These are phyloP conservation scores for Penicillium salamii DNA, from an alignment of 495 filamentous ascomycete genomes.

Conservation along the genomic window DNA sequence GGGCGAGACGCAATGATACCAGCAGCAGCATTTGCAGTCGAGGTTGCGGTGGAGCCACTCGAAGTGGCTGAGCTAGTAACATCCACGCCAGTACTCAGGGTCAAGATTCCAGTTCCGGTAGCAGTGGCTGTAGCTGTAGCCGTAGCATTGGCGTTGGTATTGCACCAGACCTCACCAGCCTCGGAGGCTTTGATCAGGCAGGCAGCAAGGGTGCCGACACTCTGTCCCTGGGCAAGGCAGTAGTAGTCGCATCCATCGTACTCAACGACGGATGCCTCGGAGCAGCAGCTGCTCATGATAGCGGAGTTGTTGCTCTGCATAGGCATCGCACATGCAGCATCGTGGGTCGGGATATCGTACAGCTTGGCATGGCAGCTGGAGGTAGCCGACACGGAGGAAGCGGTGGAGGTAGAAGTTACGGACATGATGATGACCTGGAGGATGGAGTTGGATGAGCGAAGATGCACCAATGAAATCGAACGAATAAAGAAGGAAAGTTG, in stretches of 20 bases:
- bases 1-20: slow-evolving; percentile 2
- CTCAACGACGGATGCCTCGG: slow-evolving; percentile 32
- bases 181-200: slow-evolving; percentile 35
- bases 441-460: neutral
- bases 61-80: slow-evolving; percentile 14
- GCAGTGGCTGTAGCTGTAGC: slow-evolving; percentile 35
- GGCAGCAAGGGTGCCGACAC: slow-evolving; percentile 29
- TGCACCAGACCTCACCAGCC: slow-evolving; percentile 35
- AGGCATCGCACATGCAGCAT: slow-evolving; percentile 38
- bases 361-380: slow-evolving; percentile 25
- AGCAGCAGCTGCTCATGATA: slow-evolving; percentile 41
- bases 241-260: slow-evolving; percentile 44
- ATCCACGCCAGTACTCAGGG: slow-evolving; percentile 10
- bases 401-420: slow-evolving; percentile 20
- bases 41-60: slow-evolving; percentile 10
- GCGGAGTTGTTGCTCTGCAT: slow-evolving; percentile 29
- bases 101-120: slow-evolving; percentile 21
- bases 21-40: slow-evolving; percentile 13
- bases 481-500: slow-evolving; percentile 3
- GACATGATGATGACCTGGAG: slow-evolving; percentile 6
- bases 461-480: neutral
- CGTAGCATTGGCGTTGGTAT: slow-evolving; percentile 25
- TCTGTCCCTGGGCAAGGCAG: slow-evolving; percentile 39
- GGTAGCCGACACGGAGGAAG: slow-evolving; percentile 22
- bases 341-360: slow-evolving; percentile 36